phyloP scores from a whole-genome alignment of 2,329 filamentous ascomycete genomes.

The Aspergillus pseudoterreus region DNA sequence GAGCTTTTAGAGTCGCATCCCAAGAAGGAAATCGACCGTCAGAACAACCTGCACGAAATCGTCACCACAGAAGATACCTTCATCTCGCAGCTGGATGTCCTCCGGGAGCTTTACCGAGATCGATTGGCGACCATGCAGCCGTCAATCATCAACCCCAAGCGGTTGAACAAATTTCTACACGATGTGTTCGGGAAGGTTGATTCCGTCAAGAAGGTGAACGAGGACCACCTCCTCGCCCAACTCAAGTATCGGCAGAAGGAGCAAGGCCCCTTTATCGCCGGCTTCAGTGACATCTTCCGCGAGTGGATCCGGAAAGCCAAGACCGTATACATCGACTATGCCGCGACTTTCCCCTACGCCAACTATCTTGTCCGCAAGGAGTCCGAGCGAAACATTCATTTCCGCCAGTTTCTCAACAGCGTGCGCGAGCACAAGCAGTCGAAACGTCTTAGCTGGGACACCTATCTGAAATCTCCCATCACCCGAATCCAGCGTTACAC shows the following conservation, averaged over 20 bases:
- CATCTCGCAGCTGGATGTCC: conserved; percentile 82
- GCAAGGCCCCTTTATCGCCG: conserved; percentile 88
- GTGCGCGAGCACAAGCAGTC: conserved; percentile 75
- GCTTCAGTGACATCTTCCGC: conserved; percentile 94
- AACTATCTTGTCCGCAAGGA: conserved; percentile 81
- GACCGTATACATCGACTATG: conserved; percentile 85
- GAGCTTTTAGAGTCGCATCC: conserved; percentile 67
- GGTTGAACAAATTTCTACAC: conserved; percentile 72
- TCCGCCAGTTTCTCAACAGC: conserved; percentile 79
- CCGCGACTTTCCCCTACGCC: conserved; percentile 79
- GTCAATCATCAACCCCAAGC: conserved; percentile 74
- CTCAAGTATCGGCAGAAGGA: conserved; percentile 96
- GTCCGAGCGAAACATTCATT: conserved; percentile 76
- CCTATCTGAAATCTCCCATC: conserved; percentile 88
- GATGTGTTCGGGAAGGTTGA: conserved; percentile 92
- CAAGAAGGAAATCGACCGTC: conserved; percentile 86
- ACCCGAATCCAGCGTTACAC: conserved; percentile 88
- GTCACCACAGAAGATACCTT: conserved; percentile 89
- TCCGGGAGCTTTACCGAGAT: conserved; percentile 82
- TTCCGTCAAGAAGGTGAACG: conserved; percentile 82
- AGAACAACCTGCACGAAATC: conserved; percentile 94
- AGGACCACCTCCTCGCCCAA: conserved; percentile 85
- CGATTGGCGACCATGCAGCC: conserved; percentile 69
- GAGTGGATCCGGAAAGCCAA: conserved; percentile 98
- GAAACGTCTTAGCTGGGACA: conserved; percentile 85